Evolutionary conservation across 2,329 filamentous ascomycete species (phyloP).

Genomic region (Ambrosiella cleistominuta): DNA sequence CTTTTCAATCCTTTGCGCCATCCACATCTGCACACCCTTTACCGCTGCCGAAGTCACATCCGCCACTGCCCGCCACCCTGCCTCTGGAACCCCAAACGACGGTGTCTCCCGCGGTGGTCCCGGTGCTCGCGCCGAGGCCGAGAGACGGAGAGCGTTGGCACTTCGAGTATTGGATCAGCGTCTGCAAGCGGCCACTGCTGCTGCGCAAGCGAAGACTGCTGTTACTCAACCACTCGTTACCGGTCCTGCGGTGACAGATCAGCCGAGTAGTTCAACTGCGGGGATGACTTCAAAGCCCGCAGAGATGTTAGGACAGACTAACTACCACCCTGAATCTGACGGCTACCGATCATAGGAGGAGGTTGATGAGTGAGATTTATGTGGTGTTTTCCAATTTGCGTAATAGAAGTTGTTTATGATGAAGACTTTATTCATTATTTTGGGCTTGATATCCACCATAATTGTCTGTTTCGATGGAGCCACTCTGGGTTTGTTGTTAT

Average conservation of each 20-base stretch:
- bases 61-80: constrained; percentile 48
- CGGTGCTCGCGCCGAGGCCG: constrained; percentile 73
- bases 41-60: constrained; percentile 62
- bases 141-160: constrained; percentile 72
- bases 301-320: constrained; percentile 49
- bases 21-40: constrained; percentile 73
- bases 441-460: no score
- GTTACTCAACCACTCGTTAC: constrained; percentile 22
- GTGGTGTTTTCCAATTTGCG: not conserved
- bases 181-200: constrained; percentile 60
- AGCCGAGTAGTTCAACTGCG: constrained; percentile 37
- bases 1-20: constrained; percentile 55
- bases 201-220: constrained; percentile 20
- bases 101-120: constrained; percentile 39
- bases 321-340: constrained; percentile 41
- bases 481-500: no score
- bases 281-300: constrained; percentile 38
- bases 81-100: constrained; percentile 30
- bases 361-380: not conserved
- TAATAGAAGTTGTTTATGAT: no score
- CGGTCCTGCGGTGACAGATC: constrained; percentile 39
- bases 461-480: no score
- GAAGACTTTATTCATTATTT: no score
- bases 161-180: constrained; percentile 85
- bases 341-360: not conserved